Conservation (phyloP, 257 asterid species). For the Scutellaria barbata region DNA sequence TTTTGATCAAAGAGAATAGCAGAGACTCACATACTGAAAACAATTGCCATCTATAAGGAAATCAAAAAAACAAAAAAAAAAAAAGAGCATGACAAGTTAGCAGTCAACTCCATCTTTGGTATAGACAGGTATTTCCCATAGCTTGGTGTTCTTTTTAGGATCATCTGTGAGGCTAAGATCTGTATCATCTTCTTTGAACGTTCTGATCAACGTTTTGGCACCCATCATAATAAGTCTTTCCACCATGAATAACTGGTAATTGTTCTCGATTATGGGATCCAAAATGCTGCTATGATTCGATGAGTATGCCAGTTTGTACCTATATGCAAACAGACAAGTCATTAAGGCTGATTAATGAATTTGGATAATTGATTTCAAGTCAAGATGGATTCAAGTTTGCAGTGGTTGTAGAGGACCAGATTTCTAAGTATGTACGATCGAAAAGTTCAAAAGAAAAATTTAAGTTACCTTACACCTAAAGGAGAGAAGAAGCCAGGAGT, state of each 20-base stretch:
- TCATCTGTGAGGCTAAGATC: conserved; percentile 91
- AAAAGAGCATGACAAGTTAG: conserved; percentile 36
- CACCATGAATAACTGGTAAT: conserved; percentile 86
- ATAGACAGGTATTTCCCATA: conserved; percentile 80
- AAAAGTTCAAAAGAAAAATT: conserved; percentile 1
- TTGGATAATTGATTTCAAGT: no score
- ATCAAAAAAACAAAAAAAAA: not conserved
- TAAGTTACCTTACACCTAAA: conserved; percentile 61
- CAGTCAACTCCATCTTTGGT: conserved; percentile 64
- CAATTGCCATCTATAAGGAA: not conserved
- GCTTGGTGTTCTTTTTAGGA: conserved; percentile 86
- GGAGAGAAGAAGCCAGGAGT: conserved; percentile 83
- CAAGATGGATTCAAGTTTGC: not conserved
- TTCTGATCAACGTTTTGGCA: conserved; percentile 70
- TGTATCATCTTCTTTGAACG: conserved; percentile 66
- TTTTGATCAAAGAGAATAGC: not conserved
- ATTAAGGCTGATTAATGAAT: not conserved
- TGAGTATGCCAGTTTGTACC: conserved; percentile 87
- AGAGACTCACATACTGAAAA: conserved; percentile 6
- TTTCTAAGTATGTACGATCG: conserved; percentile 1
- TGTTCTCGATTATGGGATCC: conserved; percentile 81
- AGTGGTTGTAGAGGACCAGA: not conserved
- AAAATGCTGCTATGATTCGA: conserved; percentile 76
- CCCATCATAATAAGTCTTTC: conserved; percentile 88
- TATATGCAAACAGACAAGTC: conserved; percentile 39